phyloP scores from a whole-genome alignment of 495 filamentous ascomycete genomes.

The Cercophora scortea region DNA sequence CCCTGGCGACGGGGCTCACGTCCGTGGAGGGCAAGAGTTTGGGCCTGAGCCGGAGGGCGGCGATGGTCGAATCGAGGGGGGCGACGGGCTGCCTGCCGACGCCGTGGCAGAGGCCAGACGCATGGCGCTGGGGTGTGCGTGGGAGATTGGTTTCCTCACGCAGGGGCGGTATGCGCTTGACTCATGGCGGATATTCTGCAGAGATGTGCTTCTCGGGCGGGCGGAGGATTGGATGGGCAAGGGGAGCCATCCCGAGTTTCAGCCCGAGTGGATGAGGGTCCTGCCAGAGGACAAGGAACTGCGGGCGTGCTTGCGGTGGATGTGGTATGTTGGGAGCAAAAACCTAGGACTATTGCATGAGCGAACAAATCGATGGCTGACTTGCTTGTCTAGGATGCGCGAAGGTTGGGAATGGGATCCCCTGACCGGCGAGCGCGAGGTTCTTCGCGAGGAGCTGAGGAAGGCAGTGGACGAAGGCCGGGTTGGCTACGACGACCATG shows the following conservation, averaged over 20 bases:
- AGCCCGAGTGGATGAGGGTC: constrained; percentile 82
- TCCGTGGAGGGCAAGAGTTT: constrained; percentile 42
- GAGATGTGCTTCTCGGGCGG: constrained; percentile 63
- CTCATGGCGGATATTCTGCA: constrained; percentile 90
- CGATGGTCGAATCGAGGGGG: background rate
- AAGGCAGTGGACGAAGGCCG: constrained; percentile 51
- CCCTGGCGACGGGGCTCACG: constrained; percentile 44
- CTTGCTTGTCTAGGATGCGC: constrained; percentile 25
- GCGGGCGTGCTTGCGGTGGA: constrained; percentile 77
- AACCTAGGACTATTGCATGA: too few relatives aligned
- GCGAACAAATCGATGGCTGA: background rate
- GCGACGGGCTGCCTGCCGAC: background rate
- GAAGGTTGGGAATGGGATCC: constrained; percentile 81
- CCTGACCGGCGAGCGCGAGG: constrained; percentile 53
- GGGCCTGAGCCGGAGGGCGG: constrained; percentile 13
- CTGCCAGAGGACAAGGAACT: constrained; percentile 84
- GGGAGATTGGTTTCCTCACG: constrained; percentile 84
- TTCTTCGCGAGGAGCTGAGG: constrained; percentile 48
- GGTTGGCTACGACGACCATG: constrained; percentile 54
- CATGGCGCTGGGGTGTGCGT: constrained; percentile 42
- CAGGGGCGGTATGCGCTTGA: constrained; percentile 87
- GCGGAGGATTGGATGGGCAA: constrained; percentile 55
- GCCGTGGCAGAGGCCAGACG: constrained; percentile 19
- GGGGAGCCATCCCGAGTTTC: constrained; percentile 30
- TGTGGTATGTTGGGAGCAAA: constrained; percentile 47